Base-by-base conservation (phyloP, 176 grass and related monocot genomes). In the Aegilops umbellulata region DNA sequence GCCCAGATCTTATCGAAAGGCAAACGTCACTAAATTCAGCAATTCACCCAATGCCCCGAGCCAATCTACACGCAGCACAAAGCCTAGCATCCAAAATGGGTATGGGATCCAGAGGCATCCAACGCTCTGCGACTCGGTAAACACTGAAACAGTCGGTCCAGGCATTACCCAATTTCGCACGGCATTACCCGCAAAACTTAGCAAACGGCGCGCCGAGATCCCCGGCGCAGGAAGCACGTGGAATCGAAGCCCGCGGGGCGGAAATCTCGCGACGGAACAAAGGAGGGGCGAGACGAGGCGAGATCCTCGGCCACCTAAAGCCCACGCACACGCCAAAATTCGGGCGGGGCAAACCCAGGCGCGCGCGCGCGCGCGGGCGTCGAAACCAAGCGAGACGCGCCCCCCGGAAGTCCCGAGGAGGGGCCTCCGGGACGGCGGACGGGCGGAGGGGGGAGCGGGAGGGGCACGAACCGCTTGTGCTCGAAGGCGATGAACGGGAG, bases 401-500 rank as follows among this genome's bases (percentile, higher is more conserved):
- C 12, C 13, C 46, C 74, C 74, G 35, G 22, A 35, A 69, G 44
- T 17, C 3, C 65, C 83, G 20, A 29, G 29, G 42, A 11, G 31
- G 24, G 65, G 25, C 53, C 8, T 57, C 5, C 3, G 30, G 29
- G 23, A 32, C 49, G 34, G 34, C 65, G 65, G 32, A 24, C 57
- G 22, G 46, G 66, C 29, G 64, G 36, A 19, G 51, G 32, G 65
- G 3, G 65, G 65, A 7, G 65, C 1, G 8, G 32, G 2, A 24
- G 69, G 68, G 65, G 73, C 75, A 85, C 88, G 72, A 82, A 95
- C 93, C 93, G 88, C 86, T 93, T 95, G 90, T 95, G 93, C 88
- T 95, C 93, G 61, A 93, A 95, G 85, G 93, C 91, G 85, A 95
- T 95, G 75, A 95, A 92, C 42, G 93, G 93, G 83, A 95, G 89